Evolutionary conservation across 495 filamentous ascomycete genomes (phyloP).

Genomic region (Peziza echinospora): DNA sequence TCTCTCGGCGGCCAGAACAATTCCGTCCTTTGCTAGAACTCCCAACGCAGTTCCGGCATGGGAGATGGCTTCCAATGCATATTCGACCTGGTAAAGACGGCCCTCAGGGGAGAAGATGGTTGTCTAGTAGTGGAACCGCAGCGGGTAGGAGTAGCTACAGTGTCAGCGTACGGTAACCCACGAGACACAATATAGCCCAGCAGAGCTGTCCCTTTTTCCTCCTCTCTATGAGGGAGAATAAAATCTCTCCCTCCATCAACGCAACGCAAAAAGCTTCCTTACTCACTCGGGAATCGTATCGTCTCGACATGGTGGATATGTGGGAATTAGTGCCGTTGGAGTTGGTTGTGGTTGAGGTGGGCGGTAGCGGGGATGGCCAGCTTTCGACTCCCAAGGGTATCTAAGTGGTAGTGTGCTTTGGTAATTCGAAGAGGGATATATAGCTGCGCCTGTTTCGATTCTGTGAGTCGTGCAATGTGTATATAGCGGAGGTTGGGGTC

Average conservation of each 20-base stretch:
- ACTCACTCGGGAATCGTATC: slow-evolving; percentile 90
- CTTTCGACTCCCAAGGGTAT: too few relatives aligned
- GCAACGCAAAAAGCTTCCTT: slow-evolving; percentile 6
- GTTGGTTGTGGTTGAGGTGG: too few relatives aligned
- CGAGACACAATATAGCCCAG: neutral
- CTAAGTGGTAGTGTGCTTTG: too few relatives aligned
- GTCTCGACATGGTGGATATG: slow-evolving; percentile 54
- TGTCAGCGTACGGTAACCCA: slow-evolving; percentile 11
- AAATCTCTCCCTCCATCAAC: slow-evolving; percentile 6
- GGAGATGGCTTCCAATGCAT: slow-evolving; percentile 95
- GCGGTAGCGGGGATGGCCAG: too few relatives aligned
- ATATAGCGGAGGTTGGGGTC: too few relatives aligned
- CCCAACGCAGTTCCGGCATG: slow-evolving; percentile 93
- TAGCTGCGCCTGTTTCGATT: too few relatives aligned
- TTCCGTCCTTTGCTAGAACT: slow-evolving; percentile 92
- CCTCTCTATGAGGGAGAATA: slow-evolving; percentile 1
- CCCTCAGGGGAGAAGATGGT: slow-evolving; percentile 99
- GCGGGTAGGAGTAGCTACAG: too few relatives aligned
- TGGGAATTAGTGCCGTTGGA: neutral
- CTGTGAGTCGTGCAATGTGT: too few relatives aligned
- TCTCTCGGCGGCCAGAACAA: slow-evolving; percentile 94
- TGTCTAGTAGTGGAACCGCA: slow-evolving; percentile 45
- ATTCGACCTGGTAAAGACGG: slow-evolving; percentile 96
- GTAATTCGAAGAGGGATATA: too few relatives aligned
- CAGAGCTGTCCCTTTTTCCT: neutral